Base-by-base conservation (phyloP, 495 filamentous ascomycete species). In the Neurospora sp. region DNA sequence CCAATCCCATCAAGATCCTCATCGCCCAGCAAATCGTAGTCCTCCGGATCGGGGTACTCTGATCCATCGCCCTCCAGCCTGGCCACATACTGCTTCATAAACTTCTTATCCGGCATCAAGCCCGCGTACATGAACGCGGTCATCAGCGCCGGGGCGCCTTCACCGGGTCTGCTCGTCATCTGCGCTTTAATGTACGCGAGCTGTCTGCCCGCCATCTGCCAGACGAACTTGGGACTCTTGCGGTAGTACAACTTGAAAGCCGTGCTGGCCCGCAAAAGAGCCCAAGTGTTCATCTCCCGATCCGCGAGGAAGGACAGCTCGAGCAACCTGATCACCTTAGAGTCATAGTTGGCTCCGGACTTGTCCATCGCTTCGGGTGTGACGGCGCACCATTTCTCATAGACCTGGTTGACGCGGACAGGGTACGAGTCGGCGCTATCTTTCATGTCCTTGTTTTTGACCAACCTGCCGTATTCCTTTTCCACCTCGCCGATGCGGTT, bases 141-240 rank as follows among this genome's bases (percentile, higher is more conserved):
- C 40, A 84, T 70, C 7, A 80, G 70, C 12, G 77, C 69, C 3
- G 76, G 75, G 35, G 72, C 72, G 12, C 70, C 73, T 10, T 69
- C 76, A 0, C 46, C 53, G 3, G 70, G 74, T 4, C 39, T 22
- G 16, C 74, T 76, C 9, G 59, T 73, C 46, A 71, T 71, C 70
- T 79, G 41, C 42, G 88, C 85, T 77, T 94, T 95, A 18, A 94
- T 84, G 40, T 85, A 82, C 7, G 87, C 89, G 0, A 94, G 80
- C 72, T 89, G 87, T 18, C 83, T 84, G 0, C 90, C 91, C 11
- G 90, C 89, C 46, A 92, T 88, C 70, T 87, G 84, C 83, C 92
- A 92, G 14, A 86, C 82, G 68, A 92, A 87, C 9, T 66, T 77
- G 20, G 75, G 71, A 11, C 71, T 82, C 1, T 74, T 80, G 0